Base-by-base conservation (phyloP, 1,284 basidiomycete species). In the Trametes polyzona region DNA sequence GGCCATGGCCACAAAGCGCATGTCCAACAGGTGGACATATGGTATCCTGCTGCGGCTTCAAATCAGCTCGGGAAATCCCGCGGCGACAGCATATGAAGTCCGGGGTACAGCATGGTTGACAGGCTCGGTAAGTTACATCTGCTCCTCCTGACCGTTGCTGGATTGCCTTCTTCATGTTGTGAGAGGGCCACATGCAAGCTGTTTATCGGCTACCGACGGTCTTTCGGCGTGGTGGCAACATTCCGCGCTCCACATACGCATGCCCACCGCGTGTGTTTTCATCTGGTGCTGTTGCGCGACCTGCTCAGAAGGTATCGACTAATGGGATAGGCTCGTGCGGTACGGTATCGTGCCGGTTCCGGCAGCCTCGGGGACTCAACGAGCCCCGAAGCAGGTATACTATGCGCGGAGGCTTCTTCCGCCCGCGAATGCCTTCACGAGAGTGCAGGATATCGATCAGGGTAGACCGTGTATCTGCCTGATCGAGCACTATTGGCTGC, bases 401-500 rank as follows among this genome's bases (percentile, higher is more conserved):
- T 30, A 40, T 27, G 32, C 37, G n/a, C 26, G 41, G 19, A 1
- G 26, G 36, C 43, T 47, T 48, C 52, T 35, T 50, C 48, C 43
- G 26, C 47, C 24, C 26, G 42, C 47, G 19, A 19, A n/a, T 16
- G 17, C 19, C 37, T 24, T 30, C 44, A 47, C 52, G 47, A 35
- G 39, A 30, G 14, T 16, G 52, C 39, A 41, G 41, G 21, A 41
- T n/a, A 37, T 51, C 36, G 47, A 49, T 49, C 47, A 35, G 35
- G 16, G 16, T 27, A 40, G 26, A 30, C 42, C 9, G 29, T 24
- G 35, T 21, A 17, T 30, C 21, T 39, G 17, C 44, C 41, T 14
- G 33, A 50, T 48, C 27, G 46, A 49, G 52, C 29, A 30, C 32
- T 59, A 51, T 53, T 48, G 35, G 48, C 39, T 19, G n/a, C 21